Evolutionary conservation across 139 green algal species (phyloP).

Genomic region (Chlorella sp.): DNA sequence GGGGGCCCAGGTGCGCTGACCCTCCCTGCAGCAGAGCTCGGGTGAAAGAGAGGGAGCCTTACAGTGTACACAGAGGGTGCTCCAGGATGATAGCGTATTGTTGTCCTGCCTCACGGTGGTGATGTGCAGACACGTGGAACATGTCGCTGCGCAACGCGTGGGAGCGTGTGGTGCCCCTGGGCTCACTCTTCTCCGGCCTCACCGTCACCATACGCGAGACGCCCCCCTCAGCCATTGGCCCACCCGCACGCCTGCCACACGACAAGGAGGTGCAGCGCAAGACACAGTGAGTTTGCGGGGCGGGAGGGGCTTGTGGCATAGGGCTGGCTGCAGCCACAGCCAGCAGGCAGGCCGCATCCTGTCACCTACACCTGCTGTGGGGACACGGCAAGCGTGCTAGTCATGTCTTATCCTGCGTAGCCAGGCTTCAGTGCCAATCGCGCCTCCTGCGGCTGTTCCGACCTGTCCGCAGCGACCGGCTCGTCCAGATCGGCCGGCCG

Average conservation of each 20-base stretch:
- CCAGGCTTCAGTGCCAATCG: too few relatives aligned
- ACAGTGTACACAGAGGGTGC: too few relatives aligned
- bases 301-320: too few relatives aligned
- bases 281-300: neutral
- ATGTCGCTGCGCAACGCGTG: constrained; percentile 9
- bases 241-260: neutral
- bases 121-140: constrained; percentile 12
- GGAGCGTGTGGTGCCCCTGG: constrained; percentile 18
- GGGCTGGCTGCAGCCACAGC: too few relatives aligned
- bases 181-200: constrained; percentile 15
- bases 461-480: neutral
- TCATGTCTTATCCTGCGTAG: too few relatives aligned
- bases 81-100: too few relatives aligned
- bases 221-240: neutral
- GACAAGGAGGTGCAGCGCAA: neutral
- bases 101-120: neutral
- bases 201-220: constrained; percentile 2
- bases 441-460: too few relatives aligned
- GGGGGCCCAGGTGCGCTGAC: neutral
- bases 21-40: neutral
- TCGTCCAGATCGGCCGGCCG: neutral
- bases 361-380: too few relatives aligned
- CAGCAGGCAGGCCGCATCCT: too few relatives aligned
- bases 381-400: too few relatives aligned
- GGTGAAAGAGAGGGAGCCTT: neutral